These are phyloP conservation scores for Clonostachys chloroleuca DNA, from an alignment of 2,329 filamentous ascomycete species.

Conservation along the genomic window DNA sequence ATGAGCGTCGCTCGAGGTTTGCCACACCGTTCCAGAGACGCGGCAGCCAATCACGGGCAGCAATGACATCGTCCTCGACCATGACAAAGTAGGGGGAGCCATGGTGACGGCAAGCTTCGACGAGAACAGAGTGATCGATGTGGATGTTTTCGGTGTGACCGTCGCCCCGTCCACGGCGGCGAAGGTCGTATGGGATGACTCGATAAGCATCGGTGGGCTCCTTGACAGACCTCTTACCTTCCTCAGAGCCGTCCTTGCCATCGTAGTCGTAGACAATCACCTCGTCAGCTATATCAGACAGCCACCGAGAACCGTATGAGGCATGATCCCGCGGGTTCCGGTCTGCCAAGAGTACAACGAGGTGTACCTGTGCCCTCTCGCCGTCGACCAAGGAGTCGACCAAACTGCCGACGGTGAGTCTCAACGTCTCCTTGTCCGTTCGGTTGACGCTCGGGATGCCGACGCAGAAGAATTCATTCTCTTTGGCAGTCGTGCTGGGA, in stretches of 20 bases:
- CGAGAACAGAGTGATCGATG: slow-evolving; percentile 22
- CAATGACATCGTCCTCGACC: slow-evolving; percentile 29
- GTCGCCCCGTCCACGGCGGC: slow-evolving; percentile 13
- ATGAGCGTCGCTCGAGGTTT: slow-evolving; percentile 15
- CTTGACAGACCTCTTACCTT: slow-evolving; percentile 3
- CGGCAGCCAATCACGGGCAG: slow-evolving; percentile 24
- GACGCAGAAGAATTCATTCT: slow-evolving; percentile 15
- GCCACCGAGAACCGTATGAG: slow-evolving; percentile 22
- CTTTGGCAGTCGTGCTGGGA: slow-evolving; percentile 1
- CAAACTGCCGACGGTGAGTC: slow-evolving; percentile 20
- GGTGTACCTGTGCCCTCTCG: slow-evolving; percentile 21
- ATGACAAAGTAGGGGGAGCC: slow-evolving; percentile 25
- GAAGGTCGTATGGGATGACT: slow-evolving; percentile 13
- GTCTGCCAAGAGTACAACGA: slow-evolving; percentile 27
- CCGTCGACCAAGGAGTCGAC: slow-evolving; percentile 19
- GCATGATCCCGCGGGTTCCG: slow-evolving; percentile 19
- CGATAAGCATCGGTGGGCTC: slow-evolving; percentile 4
- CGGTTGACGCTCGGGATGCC: slow-evolving; percentile 27
- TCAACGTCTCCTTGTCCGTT: slow-evolving; percentile 17
- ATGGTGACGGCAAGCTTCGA: slow-evolving; percentile 20
- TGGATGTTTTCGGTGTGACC: slow-evolving; percentile 24
- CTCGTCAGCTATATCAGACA: slow-evolving; percentile 21
- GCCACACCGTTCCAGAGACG: slow-evolving; percentile 17
- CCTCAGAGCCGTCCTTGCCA: not conserved
- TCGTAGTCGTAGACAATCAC: slow-evolving; percentile 20